Evolutionary conservation across 345 rosid species (phyloP).

Genomic region (Rhizophora mangle): DNA sequence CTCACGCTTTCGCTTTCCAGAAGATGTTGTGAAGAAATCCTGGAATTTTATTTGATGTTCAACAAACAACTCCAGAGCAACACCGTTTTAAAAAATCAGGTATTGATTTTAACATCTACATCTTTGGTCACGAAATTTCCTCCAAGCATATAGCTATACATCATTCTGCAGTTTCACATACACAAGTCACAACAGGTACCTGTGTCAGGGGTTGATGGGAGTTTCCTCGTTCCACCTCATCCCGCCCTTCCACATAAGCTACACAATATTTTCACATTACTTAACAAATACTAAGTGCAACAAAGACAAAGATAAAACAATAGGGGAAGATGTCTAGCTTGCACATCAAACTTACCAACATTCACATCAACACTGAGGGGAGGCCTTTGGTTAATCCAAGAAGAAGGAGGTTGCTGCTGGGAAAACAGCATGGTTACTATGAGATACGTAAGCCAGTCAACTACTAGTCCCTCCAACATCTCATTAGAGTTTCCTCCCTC

Average conservation of each 20-base stretch:
- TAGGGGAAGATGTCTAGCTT: conserved; percentile 1
- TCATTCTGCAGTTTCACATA: conserved; percentile 7
- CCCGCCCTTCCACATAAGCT: conserved; percentile 96
- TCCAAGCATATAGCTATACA: conserved; percentile 10
- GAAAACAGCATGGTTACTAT: conserved; percentile 7
- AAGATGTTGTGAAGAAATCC: conserved; percentile 76
- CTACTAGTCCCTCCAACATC: background rate
- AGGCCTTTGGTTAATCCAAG: conserved; percentile 80
- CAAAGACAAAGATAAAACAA: background rate
- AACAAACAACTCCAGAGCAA: conserved; percentile 16
- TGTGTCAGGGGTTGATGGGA: conserved; percentile 71
- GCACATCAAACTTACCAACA: conserved; percentile 63
- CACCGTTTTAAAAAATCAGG: background rate
- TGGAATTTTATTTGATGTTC: conserved; percentile 37
- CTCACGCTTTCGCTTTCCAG: conserved; percentile 95
- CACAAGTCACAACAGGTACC: conserved; percentile 41
- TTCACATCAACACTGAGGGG: conserved; percentile 76
- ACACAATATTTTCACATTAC: conserved; percentile 15
- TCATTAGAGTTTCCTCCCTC: background rate
- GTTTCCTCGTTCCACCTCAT: conserved; percentile 74
- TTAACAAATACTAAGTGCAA: conserved; percentile 19
- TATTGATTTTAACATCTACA: conserved; percentile 4
- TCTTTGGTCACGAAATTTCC: conserved; percentile 11
- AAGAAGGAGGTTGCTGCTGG: conserved; percentile 78
- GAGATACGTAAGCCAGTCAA: background rate